A percentile compares a stretch with the other conserved stretches of the same genome.
Conservation (phyloP, 2,329 filamentous ascomycete species). For the Sordariomycetes sp. region DNA sequence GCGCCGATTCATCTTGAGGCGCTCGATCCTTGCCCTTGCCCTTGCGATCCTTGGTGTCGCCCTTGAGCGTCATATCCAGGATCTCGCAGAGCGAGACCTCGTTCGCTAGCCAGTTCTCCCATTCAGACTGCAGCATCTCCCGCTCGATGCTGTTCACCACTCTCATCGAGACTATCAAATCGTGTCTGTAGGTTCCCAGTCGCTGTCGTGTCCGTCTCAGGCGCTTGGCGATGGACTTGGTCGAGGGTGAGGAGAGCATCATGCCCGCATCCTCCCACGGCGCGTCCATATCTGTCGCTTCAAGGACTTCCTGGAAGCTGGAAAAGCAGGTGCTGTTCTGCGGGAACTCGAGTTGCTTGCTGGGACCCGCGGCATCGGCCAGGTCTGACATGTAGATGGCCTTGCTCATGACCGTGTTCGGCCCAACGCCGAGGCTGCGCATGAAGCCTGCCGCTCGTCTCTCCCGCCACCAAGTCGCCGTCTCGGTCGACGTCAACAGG, state of each 20-base stretch:
- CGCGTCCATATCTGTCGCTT: constrained; percentile 47
- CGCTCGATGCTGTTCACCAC: constrained; percentile 83
- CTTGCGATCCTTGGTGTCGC: constrained; percentile 10
- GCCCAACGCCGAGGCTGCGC: constrained; percentile 68
- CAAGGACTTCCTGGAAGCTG: constrained; percentile 52
- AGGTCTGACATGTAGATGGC: constrained; percentile 78
- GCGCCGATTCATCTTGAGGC: constrained; percentile 14
- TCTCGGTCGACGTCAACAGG: constrained; percentile 64
- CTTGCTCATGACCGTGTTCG: constrained; percentile 74
- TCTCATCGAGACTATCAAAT: constrained; percentile 81
- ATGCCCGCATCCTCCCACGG: constrained; percentile 42
- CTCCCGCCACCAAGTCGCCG: constrained; percentile 77
- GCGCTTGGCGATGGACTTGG: constrained; percentile 49
- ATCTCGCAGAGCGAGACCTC: constrained; percentile 71
- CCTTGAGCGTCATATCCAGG: constrained; percentile 34
- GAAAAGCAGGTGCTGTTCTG: constrained; percentile 48
- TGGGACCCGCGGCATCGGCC: constrained; percentile 45
- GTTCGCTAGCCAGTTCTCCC: constrained; percentile 83
- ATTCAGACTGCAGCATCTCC: constrained; percentile 79
- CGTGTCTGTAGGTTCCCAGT: constrained; percentile 77
- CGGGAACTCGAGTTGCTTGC: constrained; percentile 22
- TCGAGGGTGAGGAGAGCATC: constrained; percentile 35
- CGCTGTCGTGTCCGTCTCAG: constrained; percentile 74
- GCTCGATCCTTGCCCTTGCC: constrained; percentile 8
- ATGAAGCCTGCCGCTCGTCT: constrained; percentile 74